Percentiles rank a stretch among this genome's conserved stretches.
These are phyloP conservation scores for Rhodomyrtus psidioides DNA, from an alignment of 441 rosid genomes.

Conservation along the genomic window DNA sequence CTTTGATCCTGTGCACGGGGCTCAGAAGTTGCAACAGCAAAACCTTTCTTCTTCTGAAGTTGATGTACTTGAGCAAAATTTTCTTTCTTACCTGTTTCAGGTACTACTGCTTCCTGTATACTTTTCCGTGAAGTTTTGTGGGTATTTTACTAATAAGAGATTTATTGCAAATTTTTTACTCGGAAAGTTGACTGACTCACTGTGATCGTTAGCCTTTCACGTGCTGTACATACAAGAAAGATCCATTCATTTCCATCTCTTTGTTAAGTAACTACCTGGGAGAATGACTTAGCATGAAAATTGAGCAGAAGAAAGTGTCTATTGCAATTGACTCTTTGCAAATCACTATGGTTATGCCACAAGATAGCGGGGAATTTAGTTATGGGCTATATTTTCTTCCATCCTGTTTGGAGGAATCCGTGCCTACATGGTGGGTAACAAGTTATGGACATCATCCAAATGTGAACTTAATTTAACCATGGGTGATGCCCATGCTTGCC, in stretches of 20 bases:
- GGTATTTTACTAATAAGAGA: not conserved
- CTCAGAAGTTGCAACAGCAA: conserved; percentile 59
- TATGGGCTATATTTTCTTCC: not conserved
- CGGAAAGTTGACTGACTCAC: not conserved
- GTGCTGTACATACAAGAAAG: not conserved
- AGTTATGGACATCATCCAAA: not conserved
- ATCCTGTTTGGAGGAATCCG: not conserved
- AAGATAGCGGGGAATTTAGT: not conserved
- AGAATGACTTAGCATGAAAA: not conserved
- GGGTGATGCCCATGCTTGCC: not conserved
- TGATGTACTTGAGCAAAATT: conserved; percentile 57
- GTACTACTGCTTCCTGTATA: conserved; percentile 4
- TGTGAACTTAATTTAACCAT: not conserved
- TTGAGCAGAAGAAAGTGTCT: not conserved
- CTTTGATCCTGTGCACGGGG: conserved; percentile 67
- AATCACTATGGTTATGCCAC: not conserved
- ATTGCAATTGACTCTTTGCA: not conserved
- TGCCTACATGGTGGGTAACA: not conserved
- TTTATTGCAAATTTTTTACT: not conserved
- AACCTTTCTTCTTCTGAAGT: conserved; percentile 46
- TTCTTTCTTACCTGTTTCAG: conserved; percentile 60
- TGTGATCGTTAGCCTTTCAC: not conserved
- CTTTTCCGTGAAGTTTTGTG: not conserved
- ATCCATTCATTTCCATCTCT: not conserved
- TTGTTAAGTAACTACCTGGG: not conserved